Evolutionary conservation across 345 rosid species (phyloP).

Genomic region (Linum lewisii): DNA sequence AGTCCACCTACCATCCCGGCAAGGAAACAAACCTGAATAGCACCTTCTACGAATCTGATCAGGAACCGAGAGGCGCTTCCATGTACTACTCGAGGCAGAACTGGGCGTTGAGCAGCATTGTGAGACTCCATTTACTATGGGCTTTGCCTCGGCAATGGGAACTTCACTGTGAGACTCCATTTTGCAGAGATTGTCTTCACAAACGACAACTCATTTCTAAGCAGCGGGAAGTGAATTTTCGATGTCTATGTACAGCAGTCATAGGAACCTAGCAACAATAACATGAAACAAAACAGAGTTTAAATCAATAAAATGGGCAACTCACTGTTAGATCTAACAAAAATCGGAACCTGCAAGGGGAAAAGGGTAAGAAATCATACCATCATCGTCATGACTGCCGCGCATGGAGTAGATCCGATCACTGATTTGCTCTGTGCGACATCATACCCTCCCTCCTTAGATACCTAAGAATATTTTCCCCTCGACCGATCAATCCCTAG

Average conservation of each 20-base stretch:
- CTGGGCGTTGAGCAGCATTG: conserved; percentile 88
- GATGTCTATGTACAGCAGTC: conserved; percentile 65
- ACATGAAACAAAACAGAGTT: no score
- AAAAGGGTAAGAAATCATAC: no score
- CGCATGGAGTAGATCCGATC: no score
- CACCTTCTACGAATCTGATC: conserved; percentile 45
- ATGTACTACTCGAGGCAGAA: conserved; percentile 33
- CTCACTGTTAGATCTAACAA: no score
- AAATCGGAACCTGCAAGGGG: no score
- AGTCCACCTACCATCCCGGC: conserved; percentile 33
- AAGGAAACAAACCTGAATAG: conserved; percentile 21
- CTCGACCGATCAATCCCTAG: no score
- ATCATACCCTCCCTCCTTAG: no score
- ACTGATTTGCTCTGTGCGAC: no score
- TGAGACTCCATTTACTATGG: conserved; percentile 86
- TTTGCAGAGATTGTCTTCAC: conserved; percentile 72
- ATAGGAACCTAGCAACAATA: conserved; percentile 12
- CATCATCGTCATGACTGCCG: no score
- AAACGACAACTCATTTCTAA: conserved; percentile 36
- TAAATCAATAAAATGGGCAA: no score
- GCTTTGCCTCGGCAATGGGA: conserved; percentile 62
- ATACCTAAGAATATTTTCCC: no score
- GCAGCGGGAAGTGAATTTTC: conserved; percentile 64
- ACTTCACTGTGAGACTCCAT: conserved; percentile 70
- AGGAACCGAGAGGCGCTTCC: conserved; percentile 63